Evolutionary conservation across 257 asterid genomes (phyloP).

Genomic region (Apocynum venetum): DNA sequence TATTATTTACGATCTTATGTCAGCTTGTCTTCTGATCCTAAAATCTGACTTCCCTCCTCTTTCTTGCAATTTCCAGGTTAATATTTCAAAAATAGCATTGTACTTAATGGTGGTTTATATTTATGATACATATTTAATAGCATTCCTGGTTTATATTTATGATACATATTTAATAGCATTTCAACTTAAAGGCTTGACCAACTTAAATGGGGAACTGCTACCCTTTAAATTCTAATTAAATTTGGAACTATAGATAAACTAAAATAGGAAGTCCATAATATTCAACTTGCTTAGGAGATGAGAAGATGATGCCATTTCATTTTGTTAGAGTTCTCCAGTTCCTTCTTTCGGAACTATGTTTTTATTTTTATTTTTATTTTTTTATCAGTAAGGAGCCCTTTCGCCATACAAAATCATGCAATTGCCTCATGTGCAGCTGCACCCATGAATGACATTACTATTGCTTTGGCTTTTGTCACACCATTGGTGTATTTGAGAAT

Average conservation of each 20-base stretch:
- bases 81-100: neutral
- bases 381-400: neutral
- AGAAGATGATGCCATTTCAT: neutral
- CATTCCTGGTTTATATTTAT: neutral
- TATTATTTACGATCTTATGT: too few species aligned
- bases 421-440: neutral
- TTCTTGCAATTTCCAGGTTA: neutral
- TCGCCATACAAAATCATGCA: neutral
- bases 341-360: neutral
- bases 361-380: neutral
- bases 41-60: neutral
- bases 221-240: neutral
- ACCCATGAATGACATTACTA: neutral
- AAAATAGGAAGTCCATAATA: neutral
- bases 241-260: neutral
- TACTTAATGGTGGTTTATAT: neutral
- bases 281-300: neutral
- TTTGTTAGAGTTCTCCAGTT: neutral
- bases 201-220: neutral
- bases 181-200: neutral
- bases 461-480: neutral
- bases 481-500: neutral
- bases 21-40: neutral
- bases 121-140: neutral
- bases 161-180: neutral